phyloP scores from a whole-genome alignment of 495 filamentous ascomycete genomes.

The Acidomyces sp. region DNA sequence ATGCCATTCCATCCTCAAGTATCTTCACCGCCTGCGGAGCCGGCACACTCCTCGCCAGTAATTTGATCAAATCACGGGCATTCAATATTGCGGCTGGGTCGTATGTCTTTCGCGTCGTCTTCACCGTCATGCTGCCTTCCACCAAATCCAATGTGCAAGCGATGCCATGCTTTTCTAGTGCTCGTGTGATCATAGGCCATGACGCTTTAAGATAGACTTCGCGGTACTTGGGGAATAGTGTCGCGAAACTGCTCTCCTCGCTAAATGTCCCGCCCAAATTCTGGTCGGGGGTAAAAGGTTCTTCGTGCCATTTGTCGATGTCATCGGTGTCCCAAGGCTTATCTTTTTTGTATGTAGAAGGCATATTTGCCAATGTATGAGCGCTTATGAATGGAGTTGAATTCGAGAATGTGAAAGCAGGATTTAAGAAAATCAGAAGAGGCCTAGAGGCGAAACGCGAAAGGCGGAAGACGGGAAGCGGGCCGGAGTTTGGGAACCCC shows the following conservation, averaged over 20 bases:
- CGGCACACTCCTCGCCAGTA: slow-evolving; percentile 82
- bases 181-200: slow-evolving; percentile 71
- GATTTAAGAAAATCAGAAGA: no score
- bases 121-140: slow-evolving; percentile 90
- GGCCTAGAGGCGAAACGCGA: no score
- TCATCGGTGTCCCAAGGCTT: slow-evolving; percentile 98
- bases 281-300: slow-evolving; percentile 72
- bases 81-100: slow-evolving; percentile 93
- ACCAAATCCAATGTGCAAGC: slow-evolving; percentile 86
- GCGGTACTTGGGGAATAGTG: slow-evolving; percentile 94
- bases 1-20: slow-evolving; percentile 75
- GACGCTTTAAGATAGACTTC: slow-evolving; percentile 85
- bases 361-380: slow-evolving; percentile 44
- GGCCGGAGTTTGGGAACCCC: no score
- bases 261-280: slow-evolving; percentile 75
- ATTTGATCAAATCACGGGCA: slow-evolving; percentile 83
- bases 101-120: slow-evolving; percentile 87
- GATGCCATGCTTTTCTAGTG: slow-evolving; percentile 69
- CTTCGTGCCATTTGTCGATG: slow-evolving; percentile 94
- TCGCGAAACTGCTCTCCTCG: slow-evolving; percentile 84
- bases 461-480: no score
- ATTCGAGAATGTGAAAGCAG: no score
- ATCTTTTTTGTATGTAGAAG: slow-evolving; percentile 82
- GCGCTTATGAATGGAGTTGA: slow-evolving; percentile 2
- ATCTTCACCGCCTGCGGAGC: slow-evolving; percentile 89